phyloP scores from a whole-genome alignment of 140 eudicot species.

The Bidens hawaiensis region DNA sequence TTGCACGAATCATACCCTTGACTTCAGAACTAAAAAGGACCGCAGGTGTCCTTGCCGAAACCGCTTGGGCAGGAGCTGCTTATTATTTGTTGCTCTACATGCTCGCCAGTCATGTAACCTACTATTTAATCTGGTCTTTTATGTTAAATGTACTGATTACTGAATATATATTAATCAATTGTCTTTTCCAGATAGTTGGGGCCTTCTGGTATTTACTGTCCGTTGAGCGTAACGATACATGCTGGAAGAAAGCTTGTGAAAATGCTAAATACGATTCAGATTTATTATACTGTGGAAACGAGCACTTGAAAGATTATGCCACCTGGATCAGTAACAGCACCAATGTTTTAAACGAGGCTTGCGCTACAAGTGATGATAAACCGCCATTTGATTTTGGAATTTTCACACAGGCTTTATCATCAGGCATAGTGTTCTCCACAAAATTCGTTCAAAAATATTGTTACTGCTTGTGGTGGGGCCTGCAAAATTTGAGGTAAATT shows the following conservation, averaged over 20 bases:
- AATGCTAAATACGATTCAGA: slow-evolving; percentile 26
- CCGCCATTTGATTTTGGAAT: slow-evolving; percentile 87
- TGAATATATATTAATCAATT: neutral
- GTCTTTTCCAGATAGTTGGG: slow-evolving; percentile 75
- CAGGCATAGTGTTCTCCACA: slow-evolving; percentile 56
- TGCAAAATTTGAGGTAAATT: slow-evolving; percentile 75
- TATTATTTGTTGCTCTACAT: slow-evolving; percentile 78
- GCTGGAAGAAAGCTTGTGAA: slow-evolving; percentile 84
- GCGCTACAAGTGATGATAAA: slow-evolving; percentile 49
- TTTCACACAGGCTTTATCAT: slow-evolving; percentile 68
- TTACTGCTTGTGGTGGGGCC: slow-evolving; percentile 95
- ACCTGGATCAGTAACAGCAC: slow-evolving; percentile 54
- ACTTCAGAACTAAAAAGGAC: slow-evolving; percentile 88
- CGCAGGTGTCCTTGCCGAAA: slow-evolving; percentile 87
- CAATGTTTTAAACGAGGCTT: slow-evolving; percentile 36
- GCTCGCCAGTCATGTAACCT: slow-evolving; percentile 95
- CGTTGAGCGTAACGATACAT: slow-evolving; percentile 81
- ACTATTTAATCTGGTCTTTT: slow-evolving; percentile 3
- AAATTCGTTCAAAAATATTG: slow-evolving; percentile 63
- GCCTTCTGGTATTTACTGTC: slow-evolving; percentile 91
- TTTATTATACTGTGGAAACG: slow-evolving; percentile 79
- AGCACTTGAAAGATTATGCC: slow-evolving; percentile 34
- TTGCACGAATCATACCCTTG: slow-evolving; percentile 68
- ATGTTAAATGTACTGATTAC: neutral
- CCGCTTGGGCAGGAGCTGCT: slow-evolving; percentile 99